Evolutionary conservation across 75 land plant species (phyloP).

Genomic region (Cunninghamia lanceolata): DNA sequence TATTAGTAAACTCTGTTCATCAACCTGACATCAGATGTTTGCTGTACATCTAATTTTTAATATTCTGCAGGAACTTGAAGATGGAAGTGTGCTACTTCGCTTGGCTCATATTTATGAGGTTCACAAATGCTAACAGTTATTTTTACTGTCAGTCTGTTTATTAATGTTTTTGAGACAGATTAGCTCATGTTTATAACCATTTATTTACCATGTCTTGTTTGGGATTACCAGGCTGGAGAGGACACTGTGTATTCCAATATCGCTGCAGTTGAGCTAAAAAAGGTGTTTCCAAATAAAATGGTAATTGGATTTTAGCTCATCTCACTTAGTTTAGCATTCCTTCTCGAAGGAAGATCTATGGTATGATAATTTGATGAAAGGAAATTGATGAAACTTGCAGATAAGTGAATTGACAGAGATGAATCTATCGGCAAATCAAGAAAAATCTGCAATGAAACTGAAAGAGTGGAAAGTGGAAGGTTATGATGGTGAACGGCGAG

Average conservation of each 20-base stretch:
- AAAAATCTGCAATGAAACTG: conserved; percentile 66
- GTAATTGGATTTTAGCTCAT: conserved; percentile 19
- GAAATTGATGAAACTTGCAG: conserved; percentile 28
- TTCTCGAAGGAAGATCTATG: not conserved
- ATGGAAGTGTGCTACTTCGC: conserved; percentile 56
- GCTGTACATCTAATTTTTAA: not conserved
- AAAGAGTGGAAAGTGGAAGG: conserved; percentile 75
- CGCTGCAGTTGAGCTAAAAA: conserved; percentile 66
- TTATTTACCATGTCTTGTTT: not conserved
- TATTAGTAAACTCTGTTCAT: not conserved
- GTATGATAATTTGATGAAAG: not conserved
- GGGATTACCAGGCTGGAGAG: conserved; percentile 52
- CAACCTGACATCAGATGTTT: not conserved
- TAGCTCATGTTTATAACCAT: not conserved
- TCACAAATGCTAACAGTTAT: not conserved
- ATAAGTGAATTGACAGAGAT: conserved; percentile 52
- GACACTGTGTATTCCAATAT: conserved; percentile 47
- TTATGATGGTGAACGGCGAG: conserved; percentile 5
- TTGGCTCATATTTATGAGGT: conserved; percentile 85
- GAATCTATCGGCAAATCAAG: conserved; percentile 86
- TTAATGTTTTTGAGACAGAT: not conserved
- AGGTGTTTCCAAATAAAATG: conserved; percentile 49
- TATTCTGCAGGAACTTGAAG: conserved; percentile 51
- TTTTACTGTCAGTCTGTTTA: not conserved
- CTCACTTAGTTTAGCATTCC: not conserved